phyloP scores from a whole-genome alignment of 129 eudicot species.

The Kitagawia praeruptora region DNA sequence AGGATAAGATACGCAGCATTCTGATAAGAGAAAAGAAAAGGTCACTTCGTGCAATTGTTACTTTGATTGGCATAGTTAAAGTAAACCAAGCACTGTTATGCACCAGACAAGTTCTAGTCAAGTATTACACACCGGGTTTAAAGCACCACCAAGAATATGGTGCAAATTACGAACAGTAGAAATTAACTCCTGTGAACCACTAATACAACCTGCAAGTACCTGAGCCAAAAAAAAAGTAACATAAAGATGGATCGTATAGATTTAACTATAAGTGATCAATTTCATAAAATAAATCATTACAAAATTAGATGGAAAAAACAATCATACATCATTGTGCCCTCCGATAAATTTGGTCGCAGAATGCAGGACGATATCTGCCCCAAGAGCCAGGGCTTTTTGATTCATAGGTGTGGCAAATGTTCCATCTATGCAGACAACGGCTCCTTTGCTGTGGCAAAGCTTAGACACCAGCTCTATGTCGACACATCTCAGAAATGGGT shows the following conservation, averaged over 20 bases:
- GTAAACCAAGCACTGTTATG: not conserved
- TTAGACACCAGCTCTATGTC: slow-evolving; percentile 61
- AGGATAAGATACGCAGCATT: slow-evolving; percentile 76
- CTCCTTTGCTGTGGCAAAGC: slow-evolving; percentile 27
- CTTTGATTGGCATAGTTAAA: not conserved
- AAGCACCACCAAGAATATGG: slow-evolving; percentile 82
- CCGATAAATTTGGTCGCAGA: slow-evolving; percentile 27
- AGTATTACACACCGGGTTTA: slow-evolving; percentile 64
- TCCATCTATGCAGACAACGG: slow-evolving; percentile 25
- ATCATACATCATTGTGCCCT: slow-evolving; percentile 35
- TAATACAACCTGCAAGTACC: slow-evolving; percentile 85
- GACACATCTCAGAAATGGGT: slow-evolving; percentile 86
- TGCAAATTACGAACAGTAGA: slow-evolving; percentile 70
- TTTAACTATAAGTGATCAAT: not conserved
- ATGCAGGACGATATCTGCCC: slow-evolving; percentile 28
- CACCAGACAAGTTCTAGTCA: slow-evolving; percentile 4
- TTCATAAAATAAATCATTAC: no score
- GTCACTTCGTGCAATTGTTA: not conserved
- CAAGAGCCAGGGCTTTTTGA: slow-evolving; percentile 29
- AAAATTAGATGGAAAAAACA: not conserved
- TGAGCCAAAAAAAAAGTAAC: slow-evolving; percentile 11
- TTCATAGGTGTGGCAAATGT: slow-evolving; percentile 28
- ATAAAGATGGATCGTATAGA: not conserved
- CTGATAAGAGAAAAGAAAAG: slow-evolving; percentile 22
- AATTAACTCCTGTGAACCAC: slow-evolving; percentile 65